Percentiles rank a stretch among this genome's conserved stretches.
These are phyloP conservation scores for carrot (Daucus carota) DNA, from an alignment of 129 eudicot genomes.

Conservation along the genomic window DNA sequence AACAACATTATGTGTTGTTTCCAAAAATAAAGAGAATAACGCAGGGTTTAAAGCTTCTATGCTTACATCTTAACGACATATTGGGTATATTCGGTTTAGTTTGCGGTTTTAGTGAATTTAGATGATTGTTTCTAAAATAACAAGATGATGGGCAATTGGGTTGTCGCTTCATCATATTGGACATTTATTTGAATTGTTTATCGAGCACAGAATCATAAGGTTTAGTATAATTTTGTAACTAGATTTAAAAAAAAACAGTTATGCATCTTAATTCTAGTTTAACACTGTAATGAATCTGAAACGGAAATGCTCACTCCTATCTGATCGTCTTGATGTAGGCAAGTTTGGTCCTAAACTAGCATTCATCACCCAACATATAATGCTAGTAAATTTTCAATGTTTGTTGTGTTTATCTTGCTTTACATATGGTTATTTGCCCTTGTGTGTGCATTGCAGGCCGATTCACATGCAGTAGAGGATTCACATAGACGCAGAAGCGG, in stretches of 20 bases:
- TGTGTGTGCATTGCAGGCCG: slow-evolving; percentile 36
- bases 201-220: neutral
- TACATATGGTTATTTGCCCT: too few species aligned
- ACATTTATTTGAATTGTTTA: neutral
- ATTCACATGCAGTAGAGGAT: slow-evolving; percentile 40
- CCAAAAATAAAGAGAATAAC: too few species aligned
- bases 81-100: neutral
- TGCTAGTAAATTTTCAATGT: neutral
- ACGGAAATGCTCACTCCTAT: too few species aligned
- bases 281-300: neutral
- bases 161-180: neutral
- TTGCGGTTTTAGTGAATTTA: neutral
- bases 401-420: neutral
- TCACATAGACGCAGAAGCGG: slow-evolving; percentile 45
- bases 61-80: too few species aligned
- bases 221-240: neutral
- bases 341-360: neutral
- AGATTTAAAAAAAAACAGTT: too few species aligned
- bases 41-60: too few species aligned
- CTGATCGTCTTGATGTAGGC: too few species aligned
- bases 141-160: neutral
- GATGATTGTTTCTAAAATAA: neutral
- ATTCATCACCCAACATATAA: neutral
- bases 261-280: neutral
- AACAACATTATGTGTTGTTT: neutral